Conservation (phyloP, 2,329 filamentous ascomycete species). For the Penicillium sp. region DNA sequence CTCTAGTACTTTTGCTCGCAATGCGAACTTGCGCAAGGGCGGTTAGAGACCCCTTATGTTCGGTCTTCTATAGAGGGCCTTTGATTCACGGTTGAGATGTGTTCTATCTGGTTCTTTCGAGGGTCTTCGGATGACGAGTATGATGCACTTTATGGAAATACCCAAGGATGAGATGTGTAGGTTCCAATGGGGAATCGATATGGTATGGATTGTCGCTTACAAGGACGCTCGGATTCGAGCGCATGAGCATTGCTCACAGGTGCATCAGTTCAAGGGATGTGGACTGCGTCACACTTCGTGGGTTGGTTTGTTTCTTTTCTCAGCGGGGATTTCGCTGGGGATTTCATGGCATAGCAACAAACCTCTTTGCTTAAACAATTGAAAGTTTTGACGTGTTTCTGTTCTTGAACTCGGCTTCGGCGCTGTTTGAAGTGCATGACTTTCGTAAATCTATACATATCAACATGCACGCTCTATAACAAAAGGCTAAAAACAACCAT, state of each 20-base stretch:
- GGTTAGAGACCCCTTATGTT: slow-evolving; percentile 12
- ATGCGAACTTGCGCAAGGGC: slow-evolving; percentile 23
- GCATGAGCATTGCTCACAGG: not conserved
- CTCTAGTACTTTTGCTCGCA: slow-evolving; percentile 12
- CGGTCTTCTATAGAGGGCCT: not conserved
- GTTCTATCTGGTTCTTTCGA: slow-evolving; percentile 8
- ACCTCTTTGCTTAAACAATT: not conserved
- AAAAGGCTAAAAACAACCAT: not conserved
- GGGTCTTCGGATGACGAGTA: slow-evolving; percentile 52
- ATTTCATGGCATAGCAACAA: not conserved
- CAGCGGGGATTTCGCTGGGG: not conserved
- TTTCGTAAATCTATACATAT: not conserved
- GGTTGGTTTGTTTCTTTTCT: slow-evolving; percentile 1
- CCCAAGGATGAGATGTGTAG: slow-evolving; percentile 8
- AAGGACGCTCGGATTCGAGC: not conserved
- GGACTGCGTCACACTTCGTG: not conserved
- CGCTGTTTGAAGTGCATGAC: not conserved
- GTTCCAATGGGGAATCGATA: slow-evolving; percentile 5
- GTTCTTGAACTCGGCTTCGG: not conserved
- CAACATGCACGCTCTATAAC: not conserved
- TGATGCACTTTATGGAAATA: slow-evolving; percentile 17
- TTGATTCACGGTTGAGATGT: slow-evolving; percentile 3
- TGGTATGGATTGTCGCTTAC: not conserved
- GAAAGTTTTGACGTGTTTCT: not conserved
- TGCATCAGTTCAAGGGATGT: not conserved